A percentile compares a stretch with the other conserved stretches of the same genome.
Evolutionary conservation across 2,329 filamentous ascomycete genomes (phyloP).

Genomic region (Pseudogymnoascus sp.): DNA sequence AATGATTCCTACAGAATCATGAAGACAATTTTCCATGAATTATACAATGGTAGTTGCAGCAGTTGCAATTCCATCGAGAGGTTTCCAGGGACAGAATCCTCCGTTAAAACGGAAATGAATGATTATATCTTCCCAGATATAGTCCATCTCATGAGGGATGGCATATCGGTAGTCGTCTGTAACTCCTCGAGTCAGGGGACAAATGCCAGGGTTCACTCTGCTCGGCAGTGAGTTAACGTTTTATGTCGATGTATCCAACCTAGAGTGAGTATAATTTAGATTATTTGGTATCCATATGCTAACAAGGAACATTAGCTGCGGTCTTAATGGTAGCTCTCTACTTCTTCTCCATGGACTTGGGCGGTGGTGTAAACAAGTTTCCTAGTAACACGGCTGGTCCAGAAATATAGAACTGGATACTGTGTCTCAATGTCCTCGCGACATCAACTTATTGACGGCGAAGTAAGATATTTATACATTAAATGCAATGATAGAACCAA

Average conservation of each 20-base stretch:
- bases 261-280: constrained; percentile 23
- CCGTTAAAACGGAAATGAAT: not conserved
- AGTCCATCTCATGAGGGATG: not conserved
- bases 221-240: no score
- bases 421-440: constrained; percentile 47
- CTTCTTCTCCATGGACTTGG: constrained; percentile 51
- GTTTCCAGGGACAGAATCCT: not conserved
- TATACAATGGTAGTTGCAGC: not conserved
- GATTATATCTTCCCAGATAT: not conserved
- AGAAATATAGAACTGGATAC: constrained; percentile 50
- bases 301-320: constrained; percentile 45
- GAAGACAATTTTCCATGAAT: not conserved
- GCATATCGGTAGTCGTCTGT: no score
- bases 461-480: constrained; percentile 30
- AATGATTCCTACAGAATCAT: not conserved
- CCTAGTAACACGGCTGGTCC: constrained; percentile 45
- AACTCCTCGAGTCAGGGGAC: no score
- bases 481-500: constrained; percentile 23
- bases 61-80: not conserved
- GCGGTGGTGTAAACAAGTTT: constrained; percentile 46
- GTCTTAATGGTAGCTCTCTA: constrained; percentile 34
- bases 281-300: constrained; percentile 38
- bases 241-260: no score
- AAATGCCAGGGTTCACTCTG: no score
- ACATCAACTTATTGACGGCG: constrained; percentile 41